Evolutionary conservation across 495 filamentous ascomycete genomes (phyloP).

Genomic region (Penicillium herquei): DNA sequence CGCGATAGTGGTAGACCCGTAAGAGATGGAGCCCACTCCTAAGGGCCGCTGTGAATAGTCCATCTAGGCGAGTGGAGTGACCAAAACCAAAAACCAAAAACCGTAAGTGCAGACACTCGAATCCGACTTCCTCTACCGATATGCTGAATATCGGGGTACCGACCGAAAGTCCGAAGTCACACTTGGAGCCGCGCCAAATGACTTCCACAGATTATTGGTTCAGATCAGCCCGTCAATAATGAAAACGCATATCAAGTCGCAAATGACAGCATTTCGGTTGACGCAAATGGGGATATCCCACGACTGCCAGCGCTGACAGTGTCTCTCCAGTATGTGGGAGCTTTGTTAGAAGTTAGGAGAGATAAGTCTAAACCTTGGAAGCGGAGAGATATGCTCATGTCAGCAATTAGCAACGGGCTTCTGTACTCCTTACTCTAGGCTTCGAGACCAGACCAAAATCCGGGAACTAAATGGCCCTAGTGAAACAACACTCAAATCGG

Average conservation of each 20-base stretch:
- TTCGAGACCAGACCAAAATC: background rate
- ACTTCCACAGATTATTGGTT: constrained; percentile 11
- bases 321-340: constrained; percentile 7
- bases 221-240: constrained; percentile 10
- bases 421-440: constrained; percentile 10
- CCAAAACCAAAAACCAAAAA: background rate
- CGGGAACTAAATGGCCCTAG: background rate
- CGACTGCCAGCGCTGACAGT: constrained; percentile 2
- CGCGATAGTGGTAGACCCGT: constrained; percentile 26
- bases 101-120: background rate
- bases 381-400: constrained; percentile 27
- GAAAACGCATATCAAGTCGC: constrained; percentile 18
- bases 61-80: constrained; percentile 14
- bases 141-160: constrained; percentile 4
- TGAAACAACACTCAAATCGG: constrained; percentile 5
- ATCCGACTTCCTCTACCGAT: background rate
- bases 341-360: constrained; percentile 4
- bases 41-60: constrained; percentile 17
- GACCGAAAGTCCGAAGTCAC: constrained; percentile 8
- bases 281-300: background rate
- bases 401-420: constrained; percentile 17
- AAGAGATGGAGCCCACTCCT: constrained; percentile 23
- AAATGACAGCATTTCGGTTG: constrained; percentile 14
- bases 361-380: constrained; percentile 1
- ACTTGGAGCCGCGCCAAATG: constrained; percentile 10